Evolutionary conservation across 495 filamentous ascomycete species (phyloP).

Genomic region (Penicillium silybi): DNA sequence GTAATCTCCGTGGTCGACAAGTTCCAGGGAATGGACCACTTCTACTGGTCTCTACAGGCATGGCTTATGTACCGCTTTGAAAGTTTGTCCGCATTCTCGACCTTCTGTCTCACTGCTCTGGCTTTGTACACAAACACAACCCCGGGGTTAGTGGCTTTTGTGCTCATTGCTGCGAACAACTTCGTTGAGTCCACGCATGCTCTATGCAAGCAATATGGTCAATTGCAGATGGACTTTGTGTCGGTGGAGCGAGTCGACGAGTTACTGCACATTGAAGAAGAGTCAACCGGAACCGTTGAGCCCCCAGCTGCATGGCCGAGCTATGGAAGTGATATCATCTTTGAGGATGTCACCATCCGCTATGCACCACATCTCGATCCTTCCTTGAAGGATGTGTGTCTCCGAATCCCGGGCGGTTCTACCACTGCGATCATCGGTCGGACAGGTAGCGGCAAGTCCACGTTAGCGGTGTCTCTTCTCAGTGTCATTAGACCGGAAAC

Average conservation of each 20-base stretch:
- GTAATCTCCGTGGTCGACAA: constrained; percentile 73
- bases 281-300: constrained; percentile 57
- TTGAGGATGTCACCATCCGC: constrained; percentile 69
- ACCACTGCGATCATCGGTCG: constrained; percentile 63
- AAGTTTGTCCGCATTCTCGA: constrained; percentile 62
- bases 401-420: constrained; percentile 68
- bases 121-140: constrained; percentile 67
- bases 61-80: constrained; percentile 82
- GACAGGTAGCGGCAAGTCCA: constrained; percentile 65
- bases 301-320: constrained; percentile 75
- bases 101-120: constrained; percentile 64
- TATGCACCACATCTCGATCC: constrained; percentile 75
- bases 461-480: constrained; percentile 59
- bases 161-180: constrained; percentile 43
- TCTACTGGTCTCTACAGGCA: constrained; percentile 81
- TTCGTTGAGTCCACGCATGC: constrained; percentile 64
- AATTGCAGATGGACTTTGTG: constrained; percentile 86
- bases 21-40: constrained; percentile 90
- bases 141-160: constrained; percentile 72
- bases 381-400: constrained; percentile 57
- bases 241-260: constrained; percentile 82
- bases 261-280: constrained; percentile 68
- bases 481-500: constrained; percentile 50
- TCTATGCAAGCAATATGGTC: constrained; percentile 71
- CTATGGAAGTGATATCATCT: constrained; percentile 64